phyloP scores from a whole-genome alignment of 164 flowering plant genomes.

The Vitis rupestris region DNA sequence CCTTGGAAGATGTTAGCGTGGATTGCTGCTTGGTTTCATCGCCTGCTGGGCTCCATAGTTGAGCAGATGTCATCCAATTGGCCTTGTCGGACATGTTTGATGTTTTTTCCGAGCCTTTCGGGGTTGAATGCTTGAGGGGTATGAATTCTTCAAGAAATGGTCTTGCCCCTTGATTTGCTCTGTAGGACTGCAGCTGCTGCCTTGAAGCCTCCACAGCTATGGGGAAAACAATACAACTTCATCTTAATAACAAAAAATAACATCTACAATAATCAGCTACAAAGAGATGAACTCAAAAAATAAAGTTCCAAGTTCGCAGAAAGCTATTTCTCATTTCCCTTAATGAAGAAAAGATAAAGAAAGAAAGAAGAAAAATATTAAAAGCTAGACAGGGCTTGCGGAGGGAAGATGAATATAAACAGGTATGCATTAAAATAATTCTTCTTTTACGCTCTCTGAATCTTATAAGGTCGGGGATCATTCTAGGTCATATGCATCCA shows the following conservation, averaged over 20 bases:
- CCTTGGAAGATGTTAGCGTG: constrained; percentile 26
- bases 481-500: no score
- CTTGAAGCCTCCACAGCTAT: constrained; percentile 85
- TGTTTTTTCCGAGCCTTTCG: constrained; percentile 39
- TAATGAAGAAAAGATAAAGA: constrained; percentile 5
- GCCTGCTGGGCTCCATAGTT: constrained; percentile 76
- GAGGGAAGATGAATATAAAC: no score
- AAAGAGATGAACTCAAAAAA: background rate
- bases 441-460: constrained; percentile 3
- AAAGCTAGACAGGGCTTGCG: background rate
- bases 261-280: background rate
- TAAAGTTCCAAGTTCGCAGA: background rate
- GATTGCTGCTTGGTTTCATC: constrained; percentile 39
- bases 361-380: constrained; percentile 1
- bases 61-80: constrained; percentile 92
- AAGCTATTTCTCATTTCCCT: constrained; percentile 13
- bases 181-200: constrained; percentile 65
- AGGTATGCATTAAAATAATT: background rate
- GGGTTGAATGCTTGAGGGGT: constrained; percentile 57
- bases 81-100: constrained; percentile 56
- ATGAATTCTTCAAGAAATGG: constrained; percentile 94
- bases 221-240: background rate
- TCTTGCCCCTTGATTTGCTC: constrained; percentile 39
- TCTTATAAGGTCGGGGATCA: background rate
- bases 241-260: no score